Base-by-base conservation (phyloP, 2,329 filamentous ascomycete genomes). In the Alternaria sp. region DNA sequence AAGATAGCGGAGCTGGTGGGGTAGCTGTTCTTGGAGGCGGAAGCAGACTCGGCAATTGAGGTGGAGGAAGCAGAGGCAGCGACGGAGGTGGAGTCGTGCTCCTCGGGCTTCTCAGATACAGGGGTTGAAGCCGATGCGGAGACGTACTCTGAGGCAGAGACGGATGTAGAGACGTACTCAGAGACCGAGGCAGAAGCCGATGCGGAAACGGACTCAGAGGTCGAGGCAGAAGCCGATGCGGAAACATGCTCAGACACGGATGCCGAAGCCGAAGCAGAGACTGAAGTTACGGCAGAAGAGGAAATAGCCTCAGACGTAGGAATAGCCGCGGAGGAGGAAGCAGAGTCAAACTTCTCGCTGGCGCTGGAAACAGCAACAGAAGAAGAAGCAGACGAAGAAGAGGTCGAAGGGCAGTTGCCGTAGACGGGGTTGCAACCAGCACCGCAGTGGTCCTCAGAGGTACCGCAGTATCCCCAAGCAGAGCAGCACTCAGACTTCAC, bases 401-500 rank as follows among this genome's bases (percentile, higher is more conserved):
- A 58, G 28, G 53, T 47, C 11, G 28, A 46, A 62, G 60, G 60
- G 60, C 72, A 75, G 23, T 58, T 73, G 8, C 77, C 74, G 58
- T 74, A 77, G 45, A 55, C 20, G 12, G 70, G 61, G 63, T 79
- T 74, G 65, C 76, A 79, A 14, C 72, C 72, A 26, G 68, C 64
- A 21, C 69, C 68, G 57, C 76, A 78, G 61, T 77, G 67, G 26
- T 69, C 75, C 28, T 60, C 54, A 5, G 71, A 69, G n/a, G 66
- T 58, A 49, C 77, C 75, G 54, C 83, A 85, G 65, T 72, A 79
- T 23, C 82, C 82, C 59, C 76, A 79, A 57, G 71, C 71, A 21
- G 80, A 83, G 75, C 83, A 85, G 75, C 83, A 84, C 61, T 79
- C 71, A 5, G 82, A 81, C 60, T 79, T 80, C 8, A 67, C 60